phyloP scores from a whole-genome alignment of 495 filamentous ascomycete species.

The Ramalina peruviana region DNA sequence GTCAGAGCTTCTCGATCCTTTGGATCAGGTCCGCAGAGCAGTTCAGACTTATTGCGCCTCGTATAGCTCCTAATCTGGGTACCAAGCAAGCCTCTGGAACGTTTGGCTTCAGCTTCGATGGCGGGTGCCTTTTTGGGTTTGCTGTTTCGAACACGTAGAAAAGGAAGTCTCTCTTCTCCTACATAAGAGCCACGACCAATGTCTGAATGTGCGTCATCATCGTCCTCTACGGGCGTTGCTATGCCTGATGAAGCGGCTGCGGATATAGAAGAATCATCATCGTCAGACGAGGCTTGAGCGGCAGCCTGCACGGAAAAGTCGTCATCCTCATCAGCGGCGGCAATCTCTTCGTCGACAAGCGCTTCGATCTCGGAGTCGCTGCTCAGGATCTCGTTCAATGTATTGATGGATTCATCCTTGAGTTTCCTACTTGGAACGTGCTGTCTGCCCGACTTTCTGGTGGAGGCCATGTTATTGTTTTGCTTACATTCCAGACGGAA shows the following conservation, averaged over 20 bases:
- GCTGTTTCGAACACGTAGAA: neutral
- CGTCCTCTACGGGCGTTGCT: conserved; percentile 13
- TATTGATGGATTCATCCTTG: conserved; percentile 9
- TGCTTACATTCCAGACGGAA: too few relatives aligned
- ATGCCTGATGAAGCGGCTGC: conserved; percentile 13
- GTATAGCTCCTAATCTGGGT: neutral
- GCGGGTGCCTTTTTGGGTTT: neutral
- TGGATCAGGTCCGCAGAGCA: conserved; percentile 27
- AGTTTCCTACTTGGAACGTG: conserved; percentile 17
- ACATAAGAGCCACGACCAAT: conserved; percentile 2
- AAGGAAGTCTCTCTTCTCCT: neutral
- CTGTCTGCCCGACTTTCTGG: conserved; percentile 16
- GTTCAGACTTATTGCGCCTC: neutral
- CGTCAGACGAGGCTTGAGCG: conserved; percentile 6
- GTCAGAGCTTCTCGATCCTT: conserved; percentile 32
- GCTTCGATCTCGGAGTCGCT: conserved; percentile 14
- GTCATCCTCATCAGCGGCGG: neutral
- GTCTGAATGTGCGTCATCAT: conserved; percentile 14
- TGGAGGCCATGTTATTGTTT: neutral
- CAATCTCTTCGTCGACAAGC: neutral
- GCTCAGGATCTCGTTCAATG: conserved; percentile 8
- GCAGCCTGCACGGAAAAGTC: conserved; percentile 9
- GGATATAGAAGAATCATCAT: conserved; percentile 2
- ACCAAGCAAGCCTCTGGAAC: conserved; percentile 8
- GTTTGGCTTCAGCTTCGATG: neutral